Evolutionary conservation across 2,329 filamentous ascomycete genomes (phyloP).

Genomic region (Drechslerella dactyloides): DNA sequence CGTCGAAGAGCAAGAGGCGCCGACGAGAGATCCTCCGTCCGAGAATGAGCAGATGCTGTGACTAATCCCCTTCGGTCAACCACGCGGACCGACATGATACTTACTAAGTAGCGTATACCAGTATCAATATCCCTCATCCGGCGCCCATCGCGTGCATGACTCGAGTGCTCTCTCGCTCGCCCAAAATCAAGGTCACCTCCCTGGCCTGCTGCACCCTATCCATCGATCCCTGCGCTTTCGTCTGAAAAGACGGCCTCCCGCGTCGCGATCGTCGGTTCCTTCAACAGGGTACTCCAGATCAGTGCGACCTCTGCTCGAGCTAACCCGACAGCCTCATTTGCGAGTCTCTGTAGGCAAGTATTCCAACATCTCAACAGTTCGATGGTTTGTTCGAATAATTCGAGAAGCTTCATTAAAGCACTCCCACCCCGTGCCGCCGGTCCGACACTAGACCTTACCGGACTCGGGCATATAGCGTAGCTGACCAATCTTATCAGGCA

Average conservation of each 20-base stretch:
- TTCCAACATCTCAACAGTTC: no score
- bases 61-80: background rate
- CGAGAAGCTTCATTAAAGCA: no score
- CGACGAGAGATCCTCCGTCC: no score
- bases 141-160: background rate
- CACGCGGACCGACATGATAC: background rate
- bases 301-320: conserved; percentile 10
- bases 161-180: background rate
- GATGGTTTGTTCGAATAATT: no score
- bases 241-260: conserved; percentile 1
- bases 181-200: background rate
- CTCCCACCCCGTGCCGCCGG: no score
- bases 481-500: conserved; percentile 46
- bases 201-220: background rate
- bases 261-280: conserved; percentile 33
- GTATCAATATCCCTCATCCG: background rate
- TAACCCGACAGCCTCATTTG: background rate
- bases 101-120: no score
- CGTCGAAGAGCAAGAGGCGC: no score
- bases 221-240: conserved; percentile 16
- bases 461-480: conserved; percentile 3
- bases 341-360: background rate
- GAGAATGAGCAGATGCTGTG: background rate
- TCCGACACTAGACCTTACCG: no score
- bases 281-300: conserved; percentile 21